Conservation (phyloP, 345 rosid species). For the Luvunga scandens region DNA sequence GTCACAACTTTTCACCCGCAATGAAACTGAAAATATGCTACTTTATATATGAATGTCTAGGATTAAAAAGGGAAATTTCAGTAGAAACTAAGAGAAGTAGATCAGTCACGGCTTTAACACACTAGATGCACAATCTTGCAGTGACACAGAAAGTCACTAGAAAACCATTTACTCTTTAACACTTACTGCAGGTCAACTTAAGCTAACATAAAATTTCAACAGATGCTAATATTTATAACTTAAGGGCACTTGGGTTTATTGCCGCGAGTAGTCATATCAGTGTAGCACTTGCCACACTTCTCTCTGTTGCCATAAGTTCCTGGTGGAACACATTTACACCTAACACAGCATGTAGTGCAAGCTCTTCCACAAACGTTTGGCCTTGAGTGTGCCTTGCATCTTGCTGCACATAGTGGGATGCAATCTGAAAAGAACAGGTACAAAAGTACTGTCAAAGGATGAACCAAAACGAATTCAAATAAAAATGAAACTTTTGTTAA, state of each 20-base stretch:
- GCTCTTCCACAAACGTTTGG: constrained; percentile 63
- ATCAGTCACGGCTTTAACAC: neutral
- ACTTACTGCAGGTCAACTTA: constrained; percentile 6
- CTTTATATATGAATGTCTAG: constrained; percentile 7
- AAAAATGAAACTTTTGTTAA: too few species aligned
- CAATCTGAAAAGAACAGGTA: constrained; percentile 47
- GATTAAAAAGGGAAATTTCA: constrained; percentile 5
- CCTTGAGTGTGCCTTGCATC: constrained; percentile 81
- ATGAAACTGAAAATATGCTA: neutral
- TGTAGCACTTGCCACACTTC: constrained; percentile 86
- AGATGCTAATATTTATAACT: neutral
- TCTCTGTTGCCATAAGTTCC: constrained; percentile 88
- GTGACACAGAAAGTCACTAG: neutral
- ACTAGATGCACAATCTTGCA: neutral
- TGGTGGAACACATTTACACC: constrained; percentile 96
- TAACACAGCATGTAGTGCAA: constrained; percentile 80
- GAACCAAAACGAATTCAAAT: neutral
- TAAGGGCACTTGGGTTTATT: constrained; percentile 76
- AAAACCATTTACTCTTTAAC: constrained; percentile 7
- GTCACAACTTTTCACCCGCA: neutral
- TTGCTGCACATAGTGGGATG: constrained; percentile 56
- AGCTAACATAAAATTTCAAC: neutral
- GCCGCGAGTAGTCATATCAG: constrained; percentile 66
- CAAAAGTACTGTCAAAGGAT: neutral
- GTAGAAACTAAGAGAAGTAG: neutral